A percentile compares a stretch with the other conserved stretches of the same genome.
These are phyloP conservation scores for Bolboschoenoplectus hybrid DNA, from an alignment of 202 grass and related monocot genomes.

Conservation along the genomic window DNA sequence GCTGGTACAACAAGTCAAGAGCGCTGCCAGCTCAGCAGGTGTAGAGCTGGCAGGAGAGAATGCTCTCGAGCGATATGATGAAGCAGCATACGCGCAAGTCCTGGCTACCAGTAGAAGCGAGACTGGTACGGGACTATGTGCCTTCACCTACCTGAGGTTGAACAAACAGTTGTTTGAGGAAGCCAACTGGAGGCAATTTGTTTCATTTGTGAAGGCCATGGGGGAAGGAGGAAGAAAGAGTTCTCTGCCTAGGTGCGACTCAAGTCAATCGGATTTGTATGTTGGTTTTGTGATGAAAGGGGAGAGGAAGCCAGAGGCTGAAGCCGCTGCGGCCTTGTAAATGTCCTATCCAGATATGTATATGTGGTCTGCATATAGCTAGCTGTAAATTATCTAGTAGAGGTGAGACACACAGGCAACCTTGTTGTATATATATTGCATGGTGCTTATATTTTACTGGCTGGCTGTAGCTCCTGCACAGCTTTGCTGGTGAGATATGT, in stretches of 20 bases:
- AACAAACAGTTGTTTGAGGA: constrained; percentile 86
- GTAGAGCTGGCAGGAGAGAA: constrained; percentile 91
- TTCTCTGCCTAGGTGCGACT: constrained; percentile 59
- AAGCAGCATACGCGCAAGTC: constrained; percentile 73
- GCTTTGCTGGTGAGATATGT: constrained; percentile 26
- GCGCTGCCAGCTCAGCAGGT: constrained; percentile 37
- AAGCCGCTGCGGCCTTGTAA: constrained; percentile 51
- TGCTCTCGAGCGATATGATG: constrained; percentile 89
- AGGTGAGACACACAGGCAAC: constrained; percentile 20
- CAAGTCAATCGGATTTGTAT: constrained; percentile 74
- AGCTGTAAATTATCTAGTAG: constrained; percentile 41
- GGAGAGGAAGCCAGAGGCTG: constrained; percentile 45
- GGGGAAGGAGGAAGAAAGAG: constrained; percentile 53
- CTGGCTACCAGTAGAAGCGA: constrained; percentile 44
- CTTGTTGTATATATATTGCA: background rate
- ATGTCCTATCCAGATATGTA: background rate
- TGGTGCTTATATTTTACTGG: constrained; percentile 33
- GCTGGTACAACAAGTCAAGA: constrained; percentile 72
- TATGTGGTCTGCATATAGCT: constrained; percentile 15
- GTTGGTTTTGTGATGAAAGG: constrained; percentile 57
- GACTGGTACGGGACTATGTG: constrained; percentile 50
- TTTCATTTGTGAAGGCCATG: constrained; percentile 84
- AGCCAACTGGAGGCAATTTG: constrained; percentile 85
- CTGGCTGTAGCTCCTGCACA: constrained; percentile 9
- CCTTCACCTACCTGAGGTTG: constrained; percentile 91